phyloP scores from a whole-genome alignment of 1,284 basidiomycete genomes.

The Cutaneotrichosporon sp. region DNA sequence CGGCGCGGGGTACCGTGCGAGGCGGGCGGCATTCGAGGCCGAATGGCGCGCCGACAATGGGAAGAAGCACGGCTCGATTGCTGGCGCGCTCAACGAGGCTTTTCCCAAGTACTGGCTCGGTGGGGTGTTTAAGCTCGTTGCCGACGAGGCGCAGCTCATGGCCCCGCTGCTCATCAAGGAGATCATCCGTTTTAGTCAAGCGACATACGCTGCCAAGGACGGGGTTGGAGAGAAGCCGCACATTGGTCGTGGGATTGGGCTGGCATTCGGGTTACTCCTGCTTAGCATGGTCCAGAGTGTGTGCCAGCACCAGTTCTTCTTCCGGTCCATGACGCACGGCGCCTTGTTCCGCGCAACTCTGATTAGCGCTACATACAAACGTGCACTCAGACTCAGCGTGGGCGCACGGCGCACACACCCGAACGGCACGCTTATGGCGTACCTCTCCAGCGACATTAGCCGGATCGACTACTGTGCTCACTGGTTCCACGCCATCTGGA shows the following conservation, averaged over 20 bases:
- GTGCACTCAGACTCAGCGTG: conserved; percentile 65
- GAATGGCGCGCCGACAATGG: conserved; percentile 44
- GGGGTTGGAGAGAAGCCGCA: conserved; percentile 51
- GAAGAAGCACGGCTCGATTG: conserved; percentile 59
- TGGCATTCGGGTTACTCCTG: conserved; percentile 69
- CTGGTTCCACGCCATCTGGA: conserved; percentile 63
- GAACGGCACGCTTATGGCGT: conserved; percentile 70
- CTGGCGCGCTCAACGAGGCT: conserved; percentile 69
- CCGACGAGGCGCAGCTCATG: conserved; percentile 61
- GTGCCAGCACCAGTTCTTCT: conserved; percentile 71
- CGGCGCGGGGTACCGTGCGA: neutral
- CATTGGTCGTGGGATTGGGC: conserved; percentile 66
- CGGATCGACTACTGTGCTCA: conserved; percentile 50
- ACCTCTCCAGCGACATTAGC: conserved; percentile 68
- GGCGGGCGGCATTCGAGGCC: conserved; percentile 28
- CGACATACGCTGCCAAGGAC: conserved; percentile 47
- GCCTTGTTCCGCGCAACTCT: conserved; percentile 69
- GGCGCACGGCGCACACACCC: conserved; percentile 65
- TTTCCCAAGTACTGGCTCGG: conserved; percentile 71
- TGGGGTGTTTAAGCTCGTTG: conserved; percentile 57
- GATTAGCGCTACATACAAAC: conserved; percentile 71
- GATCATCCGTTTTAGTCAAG: conserved; percentile 68
- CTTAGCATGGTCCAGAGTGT: conserved; percentile 63
- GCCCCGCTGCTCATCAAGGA: conserved; percentile 65
- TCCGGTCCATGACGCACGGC: conserved; percentile 69